Base-by-base conservation (phyloP, 352 stramenopile genomes). In the Thalassiosira pacifica region DNA sequence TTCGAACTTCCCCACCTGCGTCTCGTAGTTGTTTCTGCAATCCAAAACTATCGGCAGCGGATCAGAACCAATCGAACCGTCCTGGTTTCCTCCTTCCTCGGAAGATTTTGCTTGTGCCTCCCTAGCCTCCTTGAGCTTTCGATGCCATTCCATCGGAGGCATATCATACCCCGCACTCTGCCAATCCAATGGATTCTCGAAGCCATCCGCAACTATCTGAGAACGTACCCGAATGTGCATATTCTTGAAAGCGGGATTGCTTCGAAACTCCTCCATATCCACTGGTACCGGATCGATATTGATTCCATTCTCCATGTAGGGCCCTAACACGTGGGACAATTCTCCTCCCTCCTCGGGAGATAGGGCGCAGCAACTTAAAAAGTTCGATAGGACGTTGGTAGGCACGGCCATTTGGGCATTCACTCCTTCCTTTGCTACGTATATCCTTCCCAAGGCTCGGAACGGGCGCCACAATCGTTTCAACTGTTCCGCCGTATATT, bases 351-450 rank as follows among this genome's bases (percentile, higher is more conserved):
- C 31, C 26, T 94, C 84, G 29, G 86, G 85, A 31, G 96, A 83
- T 2, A 76, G 79, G 22, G 90, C 78, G 45, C 94, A 96, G 66
- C 93, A 96, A 55, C 88, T 66, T 4, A 91, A 83, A 88, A 97
- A 97, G 32, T 92, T 87, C 13, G 88, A 60, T 42, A 98, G 64
- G 37, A 95, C 91, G 53, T 91, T 93, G 42, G 94, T 93, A 0
- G 97, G 97, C 31, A 98, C 90, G 45, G 96, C 94, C 89, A 98
- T 96, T 92, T 99, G 97, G 8, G 96, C 97, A 91, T 99, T 99
- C 59, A 98, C 93, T 22, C 97, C 97, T 92, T 98, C 97, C 11
- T 93, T 79, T 6, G 97, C 96, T 19, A 98, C 96, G 88, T 99
- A 99, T 16, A 98, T 93, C 66, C 92, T 68, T 65, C 92, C 92